These are phyloP conservation scores for Neckera pumila DNA, from an alignment of 225 moss, liverwort and hornwort genomes.

Conservation along the genomic window DNA sequence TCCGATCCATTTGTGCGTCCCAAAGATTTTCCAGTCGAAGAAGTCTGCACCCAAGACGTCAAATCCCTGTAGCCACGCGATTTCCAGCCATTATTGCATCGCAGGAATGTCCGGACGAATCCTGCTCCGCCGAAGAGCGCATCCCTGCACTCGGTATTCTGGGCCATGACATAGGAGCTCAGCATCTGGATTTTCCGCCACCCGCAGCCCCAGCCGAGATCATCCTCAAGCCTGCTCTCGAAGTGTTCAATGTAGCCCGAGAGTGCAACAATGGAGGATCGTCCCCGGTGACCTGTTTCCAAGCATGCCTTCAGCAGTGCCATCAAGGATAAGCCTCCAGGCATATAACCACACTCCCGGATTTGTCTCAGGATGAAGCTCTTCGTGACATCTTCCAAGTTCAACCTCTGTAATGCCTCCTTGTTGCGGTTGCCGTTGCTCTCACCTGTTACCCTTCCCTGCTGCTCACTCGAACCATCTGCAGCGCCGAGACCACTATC, in stretches of 20 bases:
- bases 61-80: conserved; percentile 62
- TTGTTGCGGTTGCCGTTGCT: neutral
- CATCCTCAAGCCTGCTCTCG: conserved; percentile 41
- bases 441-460: neutral
- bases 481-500: neutral
- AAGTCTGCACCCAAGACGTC: conserved; percentile 44
- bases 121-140: conserved; percentile 53
- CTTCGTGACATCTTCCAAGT: conserved; percentile 16
- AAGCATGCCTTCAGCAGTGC: conserved; percentile 29
- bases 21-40: conserved; percentile 51
- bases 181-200: conserved; percentile 84
- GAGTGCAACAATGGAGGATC: conserved; percentile 10
- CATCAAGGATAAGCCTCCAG: neutral
- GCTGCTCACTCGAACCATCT: neutral
- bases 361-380: conserved; percentile 44
- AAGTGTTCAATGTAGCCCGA: conserved; percentile 54
- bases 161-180: conserved; percentile 31
- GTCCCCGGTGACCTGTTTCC: neutral
- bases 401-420: neutral
- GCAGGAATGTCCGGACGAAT: conserved; percentile 63
- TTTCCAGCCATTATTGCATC: conserved; percentile 62
- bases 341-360: neutral
- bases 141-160: conserved; percentile 18
- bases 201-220: conserved; percentile 77
- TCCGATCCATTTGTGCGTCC: conserved; percentile 69